Percentiles rank a stretch among this genome's conserved stretches.
Conservation (phyloP, 176 grass and related monocot genomes). For the Carex kokanica region DNA sequence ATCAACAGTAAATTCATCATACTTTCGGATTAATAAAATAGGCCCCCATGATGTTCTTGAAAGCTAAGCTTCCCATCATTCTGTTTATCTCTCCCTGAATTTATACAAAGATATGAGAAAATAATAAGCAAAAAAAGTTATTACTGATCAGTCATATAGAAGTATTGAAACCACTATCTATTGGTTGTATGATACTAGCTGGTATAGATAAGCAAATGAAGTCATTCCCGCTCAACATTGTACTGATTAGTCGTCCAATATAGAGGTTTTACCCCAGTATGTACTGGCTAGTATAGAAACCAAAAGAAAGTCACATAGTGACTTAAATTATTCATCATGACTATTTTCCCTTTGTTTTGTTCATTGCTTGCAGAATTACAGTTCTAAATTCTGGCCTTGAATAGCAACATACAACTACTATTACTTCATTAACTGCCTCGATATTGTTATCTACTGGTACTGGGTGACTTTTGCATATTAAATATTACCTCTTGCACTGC, state of each 20-base stretch:
- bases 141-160: background rate
- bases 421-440: background rate
- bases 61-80: constrained; percentile 76
- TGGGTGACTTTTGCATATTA: too few species aligned
- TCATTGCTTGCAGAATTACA: background rate
- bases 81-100: constrained; percentile 88
- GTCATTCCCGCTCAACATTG: background rate
- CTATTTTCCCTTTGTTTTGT: background rate
- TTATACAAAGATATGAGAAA: constrained; percentile 27
- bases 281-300: background rate
- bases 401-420: background rate
- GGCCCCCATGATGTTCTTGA: constrained; percentile 74
- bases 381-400: background rate
- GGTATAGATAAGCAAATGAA: background rate
- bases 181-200: constrained; percentile 3
- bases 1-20: constrained; percentile 53
- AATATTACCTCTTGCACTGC: constrained; percentile 64
- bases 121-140: constrained; percentile 5
- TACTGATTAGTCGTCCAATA: background rate
- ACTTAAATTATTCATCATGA: too few species aligned
- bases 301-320: background rate
- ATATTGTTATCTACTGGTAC: background rate
- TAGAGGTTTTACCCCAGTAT: background rate
- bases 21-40: constrained; percentile 74
- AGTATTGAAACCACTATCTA: background rate